Base-by-base conservation (phyloP, 2,329 filamentous ascomycete genomes). In the Hypoxylon sp. region DNA sequence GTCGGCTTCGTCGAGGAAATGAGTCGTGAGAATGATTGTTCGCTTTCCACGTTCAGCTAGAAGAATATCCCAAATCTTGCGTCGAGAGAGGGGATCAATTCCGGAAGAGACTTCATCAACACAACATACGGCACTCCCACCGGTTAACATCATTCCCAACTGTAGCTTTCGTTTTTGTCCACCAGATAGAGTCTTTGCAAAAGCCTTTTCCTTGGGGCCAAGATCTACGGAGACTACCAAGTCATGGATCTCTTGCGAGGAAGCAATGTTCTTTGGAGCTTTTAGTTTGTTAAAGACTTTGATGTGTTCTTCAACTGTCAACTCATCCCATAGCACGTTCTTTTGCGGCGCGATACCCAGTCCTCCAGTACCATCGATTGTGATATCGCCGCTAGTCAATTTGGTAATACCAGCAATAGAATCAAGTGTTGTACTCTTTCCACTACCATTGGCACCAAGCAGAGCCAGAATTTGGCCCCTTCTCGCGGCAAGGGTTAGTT, bases 11-110 rank as follows among this genome's bases (percentile, higher is more conserved):
- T 97, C 93, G 6, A 97, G 78, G 69, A 96, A 97, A 69, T 97
- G 93, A 0, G 92, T 97, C 0, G 92, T 97, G 49, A 97, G 71
- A 30, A 97, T 83, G 62, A 96, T 89, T 0, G 92, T 96, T 30
- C 92, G 79, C 52, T 79, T 79, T 13, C 91, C 91, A 49, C 92
- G 84, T 70, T 96, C 91, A 1, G 88, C 88, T 8, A 96, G 77
- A 15, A 97, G 76, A 52, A 97, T 97, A 61, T 96, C 91, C 92
- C 92, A 97, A 16, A 97, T 90, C 73, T 96, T 96, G 19, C 91
- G 78, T 45, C 93, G 80, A 13, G 89, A 92, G 1, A 97, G 75
- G 0, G 93, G 91, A 66, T 97, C 92, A 13, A 97, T 79, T 9
- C 92, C 93, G 52, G 88, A 91, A 27, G 88, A 92, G 9, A 96